Evolutionary conservation across 2,329 filamentous ascomycete species (phyloP).

Genomic region (Cladosporium sp.): DNA sequence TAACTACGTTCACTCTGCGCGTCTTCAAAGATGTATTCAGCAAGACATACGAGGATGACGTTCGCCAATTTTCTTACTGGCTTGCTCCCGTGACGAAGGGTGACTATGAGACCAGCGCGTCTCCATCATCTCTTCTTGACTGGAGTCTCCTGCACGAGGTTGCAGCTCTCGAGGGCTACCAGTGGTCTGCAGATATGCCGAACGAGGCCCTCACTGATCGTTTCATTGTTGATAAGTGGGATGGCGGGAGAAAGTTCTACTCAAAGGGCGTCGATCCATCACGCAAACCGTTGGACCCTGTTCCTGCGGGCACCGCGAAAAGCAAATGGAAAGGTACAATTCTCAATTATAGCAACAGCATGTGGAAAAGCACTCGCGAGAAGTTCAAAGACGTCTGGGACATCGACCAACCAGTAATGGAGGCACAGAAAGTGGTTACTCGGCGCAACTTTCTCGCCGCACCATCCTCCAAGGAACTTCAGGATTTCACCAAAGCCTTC

Average conservation of each 20-base stretch:
- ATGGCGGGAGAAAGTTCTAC: conserved; percentile 55
- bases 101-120: neutral
- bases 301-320: conserved; percentile 51
- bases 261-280: conserved; percentile 41
- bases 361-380: conserved; percentile 57
- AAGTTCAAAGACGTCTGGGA: conserved; percentile 47
- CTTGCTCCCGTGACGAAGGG: conserved; percentile 52
- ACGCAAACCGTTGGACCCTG: conserved; percentile 58
- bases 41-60: conserved; percentile 66
- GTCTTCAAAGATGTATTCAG: conserved; percentile 83
- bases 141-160: conserved; percentile 52
- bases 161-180: conserved; percentile 33
- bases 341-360: conserved; percentile 74
- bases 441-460: conserved; percentile 81
- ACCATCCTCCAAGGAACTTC: conserved; percentile 47
- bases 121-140: conserved; percentile 41
- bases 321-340: conserved; percentile 53
- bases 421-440: conserved; percentile 65
- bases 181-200: conserved; percentile 40
- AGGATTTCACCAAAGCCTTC: conserved; percentile 47
- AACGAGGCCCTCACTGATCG: conserved; percentile 39
- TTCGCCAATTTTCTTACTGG: conserved; percentile 71
- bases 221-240: conserved; percentile 52
- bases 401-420: conserved; percentile 71
- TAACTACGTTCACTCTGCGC: conserved; percentile 69